Base-by-base conservation (phyloP, 2,329 filamentous ascomycete species). In the Hypoxylon sp. region DNA sequence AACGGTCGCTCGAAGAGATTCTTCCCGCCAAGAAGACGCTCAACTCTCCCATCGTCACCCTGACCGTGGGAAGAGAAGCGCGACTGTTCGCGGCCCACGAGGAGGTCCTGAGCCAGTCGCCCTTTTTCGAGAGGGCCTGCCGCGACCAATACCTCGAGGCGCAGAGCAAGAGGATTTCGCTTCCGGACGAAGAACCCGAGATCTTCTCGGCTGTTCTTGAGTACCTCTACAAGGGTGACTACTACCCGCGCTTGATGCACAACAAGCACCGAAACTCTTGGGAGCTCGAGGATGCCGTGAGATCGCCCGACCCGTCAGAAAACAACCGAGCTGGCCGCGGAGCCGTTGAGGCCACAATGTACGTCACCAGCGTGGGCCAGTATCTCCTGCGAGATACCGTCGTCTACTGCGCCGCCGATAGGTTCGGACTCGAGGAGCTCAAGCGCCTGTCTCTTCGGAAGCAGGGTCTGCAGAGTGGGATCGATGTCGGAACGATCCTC, bases 201-300 rank as follows among this genome's bases (percentile, higher is more conserved):
- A 88, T 96, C 79, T 92, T 97, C 81, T 96, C 93, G 78, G 94
- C 91, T 76, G 85, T 97, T 75, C 93, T 97, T 83, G 94, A 97
- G 84, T 97, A 94, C 80, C 89, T 97, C 72, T 97, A 97, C 90
- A 97, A 96, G 85, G 93, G 92, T 72, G 94, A 97, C 86, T 97
- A 97, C 83, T 96, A 92, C 80, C 94, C 94, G 61, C 92, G 93
- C 80, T 86, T 97, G 82, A 78, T 97, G 73, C 92, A 93, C 80
- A 92, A 92, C 87, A 93, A 92, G 86, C 90, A 90, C 80, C 91
- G 89, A 78, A 90, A 92, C 84, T 91, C 90, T 83, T 97, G 92
- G 92, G 89, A 93, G 79, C 92, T 97, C 82, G 93, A 97, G 87
- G 91, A 92, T 79, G 76, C 83, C 82, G 79, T 78, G 32, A 64